Conservation (phyloP, 1,284 basidiomycete species). For the Pisolithus thermaeus region DNA sequence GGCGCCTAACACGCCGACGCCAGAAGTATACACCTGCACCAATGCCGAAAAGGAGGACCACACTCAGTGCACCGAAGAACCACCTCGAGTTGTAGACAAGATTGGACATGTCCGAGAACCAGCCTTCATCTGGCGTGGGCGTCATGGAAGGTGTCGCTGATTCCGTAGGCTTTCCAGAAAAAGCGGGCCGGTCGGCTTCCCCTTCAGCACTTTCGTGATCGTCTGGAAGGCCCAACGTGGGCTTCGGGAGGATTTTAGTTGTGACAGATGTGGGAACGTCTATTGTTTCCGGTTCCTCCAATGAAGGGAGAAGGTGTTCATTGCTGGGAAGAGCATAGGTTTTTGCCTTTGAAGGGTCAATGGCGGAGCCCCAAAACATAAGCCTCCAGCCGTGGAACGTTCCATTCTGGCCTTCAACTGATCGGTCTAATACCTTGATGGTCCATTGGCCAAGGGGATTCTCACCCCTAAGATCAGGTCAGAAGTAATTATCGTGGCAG, state of each 20-base stretch:
- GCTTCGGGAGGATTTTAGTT: slow-evolving; percentile 72
- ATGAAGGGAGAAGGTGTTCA: slow-evolving; percentile 52
- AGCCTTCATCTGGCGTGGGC: slow-evolving; percentile 75
- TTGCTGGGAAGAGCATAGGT: slow-evolving; percentile 60
- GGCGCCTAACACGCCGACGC: slow-evolving; percentile 49
- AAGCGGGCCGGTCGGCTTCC: slow-evolving; percentile 65
- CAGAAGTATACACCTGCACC: slow-evolving; percentile 65
- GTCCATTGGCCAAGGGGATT: slow-evolving; percentile 92
- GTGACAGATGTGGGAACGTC: slow-evolving; percentile 35
- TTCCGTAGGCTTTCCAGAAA: slow-evolving; percentile 34
- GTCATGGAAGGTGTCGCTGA: slow-evolving; percentile 38
- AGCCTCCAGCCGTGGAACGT: slow-evolving; percentile 90
- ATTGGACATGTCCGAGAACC: slow-evolving; percentile 78
- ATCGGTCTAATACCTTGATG: slow-evolving; percentile 78
- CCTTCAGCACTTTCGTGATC: slow-evolving; percentile 73
- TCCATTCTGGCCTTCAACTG: slow-evolving; percentile 57
- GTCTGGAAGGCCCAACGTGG: slow-evolving; percentile 81
- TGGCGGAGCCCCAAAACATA: slow-evolving; percentile 88
- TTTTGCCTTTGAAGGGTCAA: slow-evolving; percentile 66
- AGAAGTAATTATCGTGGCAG: slow-evolving; percentile 8
- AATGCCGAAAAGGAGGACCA: slow-evolving; percentile 67
- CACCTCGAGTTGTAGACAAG: slow-evolving; percentile 76
- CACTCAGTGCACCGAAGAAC: slow-evolving; percentile 75
- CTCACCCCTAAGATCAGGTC: slow-evolving; percentile 71
- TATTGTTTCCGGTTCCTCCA: slow-evolving; percentile 29